Percentiles rank a stretch among this genome's conserved stretches.
Evolutionary conservation across 192 early-diverging fungal genomes (phyloP).

Genomic region (Podila horticola): DNA sequence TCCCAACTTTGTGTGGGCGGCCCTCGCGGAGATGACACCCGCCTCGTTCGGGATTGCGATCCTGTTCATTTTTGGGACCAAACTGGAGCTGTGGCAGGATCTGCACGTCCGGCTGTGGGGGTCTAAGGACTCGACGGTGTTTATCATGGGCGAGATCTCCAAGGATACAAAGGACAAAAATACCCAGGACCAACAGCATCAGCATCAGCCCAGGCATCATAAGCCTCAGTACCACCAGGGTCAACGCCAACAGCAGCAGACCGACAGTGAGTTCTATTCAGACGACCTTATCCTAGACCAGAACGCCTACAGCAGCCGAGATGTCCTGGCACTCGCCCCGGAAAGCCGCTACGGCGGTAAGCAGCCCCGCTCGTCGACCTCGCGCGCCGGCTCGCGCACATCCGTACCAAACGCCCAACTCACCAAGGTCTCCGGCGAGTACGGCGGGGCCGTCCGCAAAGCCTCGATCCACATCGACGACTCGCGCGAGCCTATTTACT

Average conservation of each 20-base stretch:
- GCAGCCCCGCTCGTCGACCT: slow-evolving; percentile 4
- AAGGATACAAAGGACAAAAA: slow-evolving; percentile 9
- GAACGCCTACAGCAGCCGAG: slow-evolving; percentile 2
- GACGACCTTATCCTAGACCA: background rate
- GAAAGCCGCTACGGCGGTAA: slow-evolving; percentile 4
- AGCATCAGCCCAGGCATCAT: background rate
- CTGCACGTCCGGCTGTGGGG: slow-evolving; percentile 3
- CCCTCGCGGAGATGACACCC: slow-evolving; percentile 13
- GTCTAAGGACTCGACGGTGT: slow-evolving; percentile 5
- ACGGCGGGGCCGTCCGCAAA: slow-evolving; percentile 6
- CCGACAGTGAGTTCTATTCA: slow-evolving; percentile 10
- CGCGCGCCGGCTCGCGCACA: background rate
- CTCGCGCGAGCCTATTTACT: slow-evolving; percentile 23
- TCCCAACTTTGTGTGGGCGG: slow-evolving; percentile 33
- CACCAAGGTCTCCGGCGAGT: background rate
- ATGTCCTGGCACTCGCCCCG: slow-evolving; percentile 1
- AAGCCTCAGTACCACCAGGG: background rate
- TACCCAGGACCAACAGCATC: background rate
- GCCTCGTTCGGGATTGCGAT: slow-evolving; percentile 16
- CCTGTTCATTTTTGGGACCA: slow-evolving; percentile 34
- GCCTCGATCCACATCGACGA: slow-evolving; percentile 12
- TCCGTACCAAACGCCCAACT: background rate
- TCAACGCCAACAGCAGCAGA: background rate
- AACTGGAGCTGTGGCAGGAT: slow-evolving; percentile 42
- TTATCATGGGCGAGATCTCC: slow-evolving; percentile 22